Percentiles rank a stretch among this genome's conserved stretches.
Evolutionary conservation across 257 asterid genomes (phyloP).

Genomic region (Jaltomata sinuosa): DNA sequence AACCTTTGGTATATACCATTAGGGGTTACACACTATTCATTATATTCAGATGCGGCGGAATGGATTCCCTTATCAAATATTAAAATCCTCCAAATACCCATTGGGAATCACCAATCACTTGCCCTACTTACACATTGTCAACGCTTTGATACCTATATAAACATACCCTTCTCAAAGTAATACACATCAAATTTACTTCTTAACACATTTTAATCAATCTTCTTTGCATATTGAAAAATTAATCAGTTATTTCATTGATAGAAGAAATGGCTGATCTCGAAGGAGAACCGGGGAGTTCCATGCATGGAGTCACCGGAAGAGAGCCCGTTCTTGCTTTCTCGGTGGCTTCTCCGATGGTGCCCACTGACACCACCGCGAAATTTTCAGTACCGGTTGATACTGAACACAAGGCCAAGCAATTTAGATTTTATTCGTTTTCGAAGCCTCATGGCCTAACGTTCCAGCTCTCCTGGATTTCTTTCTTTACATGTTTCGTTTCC

Average conservation of each 20-base stretch:
- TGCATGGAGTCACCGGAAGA: conserved; percentile 44
- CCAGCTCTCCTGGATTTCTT: conserved; percentile 56
- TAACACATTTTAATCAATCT: neutral
- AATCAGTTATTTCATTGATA: neutral
- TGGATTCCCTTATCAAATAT: neutral
- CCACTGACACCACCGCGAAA: conserved; percentile 35
- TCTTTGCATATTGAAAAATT: neutral
- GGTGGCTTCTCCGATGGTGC: conserved; percentile 38
- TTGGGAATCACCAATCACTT: neutral
- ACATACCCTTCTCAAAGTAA: neutral
- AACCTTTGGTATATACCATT: conserved; percentile 18
- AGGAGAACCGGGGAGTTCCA: conserved; percentile 37
- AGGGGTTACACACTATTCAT: neutral
- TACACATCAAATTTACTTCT: neutral
- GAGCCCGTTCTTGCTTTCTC: conserved; percentile 24
- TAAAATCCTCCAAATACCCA: neutral
- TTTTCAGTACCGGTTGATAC: conserved; percentile 54
- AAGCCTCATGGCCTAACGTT: conserved; percentile 56
- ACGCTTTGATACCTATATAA: neutral
- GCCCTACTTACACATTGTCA: neutral
- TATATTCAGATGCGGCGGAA: conserved; percentile 12
- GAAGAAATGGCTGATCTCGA: conserved; percentile 11
- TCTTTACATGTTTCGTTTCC: conserved; percentile 52
- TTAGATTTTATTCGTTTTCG: conserved; percentile 41
- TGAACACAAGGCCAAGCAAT: conserved; percentile 45